Evolutionary conservation across 768 basidiomycete species (phyloP).

Genomic region (Tylopilus cervinicoccineus): DNA sequence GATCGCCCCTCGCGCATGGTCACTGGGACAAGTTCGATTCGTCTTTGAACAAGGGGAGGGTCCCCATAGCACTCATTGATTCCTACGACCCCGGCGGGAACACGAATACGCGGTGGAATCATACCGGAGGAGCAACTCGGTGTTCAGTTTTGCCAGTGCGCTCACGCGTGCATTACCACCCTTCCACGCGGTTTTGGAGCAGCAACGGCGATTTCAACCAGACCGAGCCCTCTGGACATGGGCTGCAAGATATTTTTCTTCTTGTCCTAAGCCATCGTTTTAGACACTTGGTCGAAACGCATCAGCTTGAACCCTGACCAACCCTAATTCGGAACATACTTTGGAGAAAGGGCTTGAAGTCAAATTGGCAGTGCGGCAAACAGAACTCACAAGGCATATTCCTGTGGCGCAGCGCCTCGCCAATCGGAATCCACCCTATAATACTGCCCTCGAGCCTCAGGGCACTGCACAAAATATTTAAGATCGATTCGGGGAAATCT

Average conservation of each 20-base stretch:
- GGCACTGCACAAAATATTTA: slow-evolving; percentile 9
- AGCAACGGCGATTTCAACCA: slow-evolving; percentile 5
- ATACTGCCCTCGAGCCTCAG: slow-evolving; percentile 5
- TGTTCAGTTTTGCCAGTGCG: slow-evolving; percentile 33
- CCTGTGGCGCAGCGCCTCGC: slow-evolving; percentile 9
- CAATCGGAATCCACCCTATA: slow-evolving; percentile 9
- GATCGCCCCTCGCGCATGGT: slow-evolving; percentile 13
- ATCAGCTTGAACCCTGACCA: no score
- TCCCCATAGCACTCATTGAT: slow-evolving; percentile 27
- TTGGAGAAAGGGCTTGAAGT: no score
- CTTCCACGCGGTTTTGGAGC: slow-evolving; percentile 1
- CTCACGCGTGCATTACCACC: slow-evolving; percentile 36
- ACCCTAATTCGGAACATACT: slow-evolving; percentile 19
- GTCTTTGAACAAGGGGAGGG: slow-evolving; percentile 19
- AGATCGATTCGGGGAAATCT: slow-evolving; percentile 12
- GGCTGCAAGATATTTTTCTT: slow-evolving; percentile 6
- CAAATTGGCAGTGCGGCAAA: background rate
- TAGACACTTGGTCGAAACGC: background rate
- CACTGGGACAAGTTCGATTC: slow-evolving; percentile 17
- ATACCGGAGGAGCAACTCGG: slow-evolving; percentile 23
- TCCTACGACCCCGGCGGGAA: slow-evolving; percentile 20
- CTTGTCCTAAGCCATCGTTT: no score
- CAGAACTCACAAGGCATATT: background rate
- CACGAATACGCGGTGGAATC: slow-evolving; percentile 36
- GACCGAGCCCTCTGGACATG: slow-evolving; percentile 7